A percentile compares a stretch with the other conserved stretches of the same genome.
These are phyloP conservation scores for Arthrobotrys pseudoclavata DNA, from an alignment of 2,329 filamentous ascomycete species.

Conservation along the genomic window DNA sequence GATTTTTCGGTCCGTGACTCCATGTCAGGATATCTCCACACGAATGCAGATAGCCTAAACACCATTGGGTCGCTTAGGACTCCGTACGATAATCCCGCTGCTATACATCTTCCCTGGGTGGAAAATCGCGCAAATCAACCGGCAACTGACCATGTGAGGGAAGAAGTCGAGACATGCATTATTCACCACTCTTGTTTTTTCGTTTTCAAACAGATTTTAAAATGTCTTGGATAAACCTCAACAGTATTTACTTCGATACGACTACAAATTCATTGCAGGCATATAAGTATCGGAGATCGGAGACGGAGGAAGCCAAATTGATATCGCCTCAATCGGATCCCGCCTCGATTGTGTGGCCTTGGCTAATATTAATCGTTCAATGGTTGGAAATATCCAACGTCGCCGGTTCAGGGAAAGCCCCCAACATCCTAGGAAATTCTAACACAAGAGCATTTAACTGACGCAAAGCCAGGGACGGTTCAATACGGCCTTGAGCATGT, in stretches of 20 bases:
- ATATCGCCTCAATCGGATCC: slow-evolving; percentile 13
- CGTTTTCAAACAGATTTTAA: not conserved
- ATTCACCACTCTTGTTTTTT: not conserved
- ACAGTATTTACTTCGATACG: slow-evolving; percentile 11
- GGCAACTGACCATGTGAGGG: slow-evolving; percentile 43
- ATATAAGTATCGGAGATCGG: slow-evolving; percentile 2
- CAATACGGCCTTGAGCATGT: slow-evolving; percentile 32
- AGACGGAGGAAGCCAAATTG: slow-evolving; percentile 25
- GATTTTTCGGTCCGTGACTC: slow-evolving; percentile 56
- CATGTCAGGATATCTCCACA: slow-evolving; percentile 59
- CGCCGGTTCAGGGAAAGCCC: slow-evolving; percentile 57
- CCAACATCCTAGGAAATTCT: slow-evolving; percentile 38
- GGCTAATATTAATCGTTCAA: slow-evolving; percentile 9
- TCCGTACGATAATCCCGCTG: slow-evolving; percentile 58
- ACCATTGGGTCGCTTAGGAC: slow-evolving; percentile 59
- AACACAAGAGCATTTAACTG: slow-evolving; percentile 28
- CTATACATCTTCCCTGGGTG: slow-evolving; percentile 48
- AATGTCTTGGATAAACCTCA: slow-evolving; percentile 24
- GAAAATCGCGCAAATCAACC: slow-evolving; percentile 60
- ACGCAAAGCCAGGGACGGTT: slow-evolving; percentile 45
- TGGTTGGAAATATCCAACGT: slow-evolving; percentile 51
- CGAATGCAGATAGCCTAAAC: slow-evolving; percentile 52
- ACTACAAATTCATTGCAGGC: not conserved
- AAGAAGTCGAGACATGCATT: slow-evolving; percentile 46
- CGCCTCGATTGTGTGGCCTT: slow-evolving; percentile 24